Evolutionary conservation across 257 asterid species (phyloP).

Genomic region (Plectranthus barbatus): DNA sequence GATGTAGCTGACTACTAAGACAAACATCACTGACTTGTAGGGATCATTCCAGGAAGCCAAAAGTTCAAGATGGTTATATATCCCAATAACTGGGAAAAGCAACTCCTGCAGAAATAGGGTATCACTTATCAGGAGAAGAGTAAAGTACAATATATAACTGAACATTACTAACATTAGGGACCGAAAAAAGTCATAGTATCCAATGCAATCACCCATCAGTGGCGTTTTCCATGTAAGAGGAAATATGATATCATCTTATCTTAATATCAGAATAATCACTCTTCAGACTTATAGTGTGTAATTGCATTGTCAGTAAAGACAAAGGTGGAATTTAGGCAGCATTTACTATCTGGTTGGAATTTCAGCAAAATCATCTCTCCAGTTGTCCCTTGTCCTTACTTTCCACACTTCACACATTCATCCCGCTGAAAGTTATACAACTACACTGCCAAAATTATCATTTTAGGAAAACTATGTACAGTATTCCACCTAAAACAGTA

Average conservation of each 20-base stretch:
- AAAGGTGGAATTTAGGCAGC: neutral
- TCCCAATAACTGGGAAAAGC: conserved; percentile 54
- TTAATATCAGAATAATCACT: neutral
- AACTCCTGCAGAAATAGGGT: conserved; percentile 48
- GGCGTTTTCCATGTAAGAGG: no score
- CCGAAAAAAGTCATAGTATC: no score
- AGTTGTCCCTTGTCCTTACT: neutral
- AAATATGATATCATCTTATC: neutral
- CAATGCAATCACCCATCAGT: neutral
- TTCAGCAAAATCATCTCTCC: neutral
- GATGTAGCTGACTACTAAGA: conserved; percentile 49
- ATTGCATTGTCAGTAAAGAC: neutral
- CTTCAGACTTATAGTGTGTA: neutral
- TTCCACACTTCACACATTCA: neutral
- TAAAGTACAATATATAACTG: neutral
- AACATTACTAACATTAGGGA: no score
- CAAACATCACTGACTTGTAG: conserved; percentile 48
- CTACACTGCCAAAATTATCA: neutral
- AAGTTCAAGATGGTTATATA: conserved; percentile 33
- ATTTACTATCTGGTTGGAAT: neutral
- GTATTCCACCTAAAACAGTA: neutral
- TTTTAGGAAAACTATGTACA: neutral
- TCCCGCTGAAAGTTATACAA: neutral
- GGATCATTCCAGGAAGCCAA: conserved; percentile 84
- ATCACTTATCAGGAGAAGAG: conserved; percentile 9